Percentiles rank a stretch among this genome's conserved stretches.
Evolutionary conservation across 257 asterid species (phyloP).

Genomic region (Solanum tarijense): DNA sequence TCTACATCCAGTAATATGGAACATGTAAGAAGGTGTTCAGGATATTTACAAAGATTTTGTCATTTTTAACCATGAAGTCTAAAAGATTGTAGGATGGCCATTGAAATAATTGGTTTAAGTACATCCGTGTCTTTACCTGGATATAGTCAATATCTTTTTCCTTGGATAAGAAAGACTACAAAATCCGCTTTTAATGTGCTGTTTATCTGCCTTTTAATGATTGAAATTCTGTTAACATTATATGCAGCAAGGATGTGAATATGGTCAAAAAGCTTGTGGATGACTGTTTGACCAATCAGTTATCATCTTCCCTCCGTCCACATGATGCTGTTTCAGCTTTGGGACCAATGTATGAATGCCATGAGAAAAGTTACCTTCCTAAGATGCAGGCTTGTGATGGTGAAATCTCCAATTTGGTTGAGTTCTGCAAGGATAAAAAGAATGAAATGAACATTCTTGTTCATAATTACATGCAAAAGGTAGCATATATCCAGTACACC

Average conservation of each 20-base stretch:
- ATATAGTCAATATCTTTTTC: background rate
- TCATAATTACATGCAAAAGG: slow-evolving; percentile 85
- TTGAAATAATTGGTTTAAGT: background rate
- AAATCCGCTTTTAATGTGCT: background rate
- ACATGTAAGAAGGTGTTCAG: background rate
- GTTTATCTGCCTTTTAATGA: background rate
- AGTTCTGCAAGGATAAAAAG: slow-evolving; percentile 73
- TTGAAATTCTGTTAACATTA: background rate
- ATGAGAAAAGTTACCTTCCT: slow-evolving; percentile 67
- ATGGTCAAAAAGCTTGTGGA: slow-evolving; percentile 95
- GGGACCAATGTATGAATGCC: slow-evolving; percentile 96
- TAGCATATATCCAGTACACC: slow-evolving; percentile 74
- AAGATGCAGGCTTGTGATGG: slow-evolving; percentile 72
- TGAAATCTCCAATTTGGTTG: slow-evolving; percentile 54
- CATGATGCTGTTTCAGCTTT: slow-evolving; percentile 97
- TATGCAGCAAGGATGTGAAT: slow-evolving; percentile 84
- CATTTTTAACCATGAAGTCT: background rate
- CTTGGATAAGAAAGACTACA: background rate
- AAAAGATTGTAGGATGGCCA: background rate
- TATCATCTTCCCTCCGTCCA: slow-evolving; percentile 86
- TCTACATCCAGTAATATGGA: background rate
- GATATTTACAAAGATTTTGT: background rate
- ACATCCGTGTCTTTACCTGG: background rate
- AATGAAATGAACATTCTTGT: slow-evolving; percentile 76
- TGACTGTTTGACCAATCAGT: slow-evolving; percentile 63